phyloP scores from a whole-genome alignment of 1,139 yeast genomes.

The Sugiyamaella xylanicola region DNA sequence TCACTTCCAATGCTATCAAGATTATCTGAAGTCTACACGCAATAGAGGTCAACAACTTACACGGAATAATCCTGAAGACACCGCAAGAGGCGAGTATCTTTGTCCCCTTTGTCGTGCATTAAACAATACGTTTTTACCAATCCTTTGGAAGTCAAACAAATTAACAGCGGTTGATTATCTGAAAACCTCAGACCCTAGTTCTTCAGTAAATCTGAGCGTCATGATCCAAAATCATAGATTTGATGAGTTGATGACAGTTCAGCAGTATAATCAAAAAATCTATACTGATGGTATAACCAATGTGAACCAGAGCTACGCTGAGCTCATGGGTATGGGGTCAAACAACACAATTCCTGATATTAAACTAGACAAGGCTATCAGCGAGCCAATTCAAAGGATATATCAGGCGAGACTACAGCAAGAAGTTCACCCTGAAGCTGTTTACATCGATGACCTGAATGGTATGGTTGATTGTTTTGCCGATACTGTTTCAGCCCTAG shows the following conservation, averaged over 20 bases:
- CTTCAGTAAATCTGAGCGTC: background rate
- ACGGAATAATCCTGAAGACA: constrained; percentile 76
- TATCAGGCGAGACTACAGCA: background rate
- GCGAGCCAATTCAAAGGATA: constrained; percentile 16
- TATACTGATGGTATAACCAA: constrained; percentile 8
- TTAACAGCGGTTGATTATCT: constrained; percentile 11
- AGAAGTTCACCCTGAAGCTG: background rate
- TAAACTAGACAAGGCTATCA: constrained; percentile 10
- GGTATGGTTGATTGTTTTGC: constrained; percentile 47
- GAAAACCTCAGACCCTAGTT: background rate
- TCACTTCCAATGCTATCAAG: constrained; percentile 77
- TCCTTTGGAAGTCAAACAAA: constrained; percentile 46
- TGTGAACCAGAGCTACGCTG: constrained; percentile 6
- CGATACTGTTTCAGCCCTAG: constrained; percentile 63
- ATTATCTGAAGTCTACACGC: constrained; percentile 57
- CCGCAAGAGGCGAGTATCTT: constrained; percentile 68
- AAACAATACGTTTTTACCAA: constrained; percentile 81
- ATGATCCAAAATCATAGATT: background rate
- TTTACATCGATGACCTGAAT: constrained; percentile 11
- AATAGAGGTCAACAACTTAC: constrained; percentile 70
- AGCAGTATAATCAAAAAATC: constrained; percentile 3
- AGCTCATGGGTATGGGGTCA: constrained; percentile 12
- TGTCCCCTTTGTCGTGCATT: constrained; percentile 92
- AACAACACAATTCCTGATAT: background rate
- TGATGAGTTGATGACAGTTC: background rate